Percentiles rank a stretch among this genome's conserved stretches.
Conservation (phyloP, 2,329 filamentous ascomycete species). For the Fusarium austroafricanum region DNA sequence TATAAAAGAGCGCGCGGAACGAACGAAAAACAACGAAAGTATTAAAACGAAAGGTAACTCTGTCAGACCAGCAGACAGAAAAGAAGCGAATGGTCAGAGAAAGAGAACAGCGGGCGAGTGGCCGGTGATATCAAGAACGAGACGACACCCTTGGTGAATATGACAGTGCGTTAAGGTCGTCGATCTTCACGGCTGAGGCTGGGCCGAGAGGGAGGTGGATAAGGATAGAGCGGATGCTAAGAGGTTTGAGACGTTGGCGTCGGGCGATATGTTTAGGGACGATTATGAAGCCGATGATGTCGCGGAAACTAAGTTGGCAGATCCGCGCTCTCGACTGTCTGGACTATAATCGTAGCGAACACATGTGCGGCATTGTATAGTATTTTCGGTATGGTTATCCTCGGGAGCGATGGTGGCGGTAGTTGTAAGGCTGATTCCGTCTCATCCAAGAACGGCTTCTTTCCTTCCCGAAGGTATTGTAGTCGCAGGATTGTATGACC, state of each 20-base stretch:
- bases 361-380: slow-evolving; percentile 63
- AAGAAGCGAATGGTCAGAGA: slow-evolving; percentile 22
- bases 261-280: slow-evolving; percentile 25
- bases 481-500: slow-evolving; percentile 35
- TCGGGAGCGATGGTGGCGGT: slow-evolving; percentile 17
- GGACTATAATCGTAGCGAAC: slow-evolving; percentile 50
- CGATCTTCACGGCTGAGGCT: slow-evolving; percentile 26
- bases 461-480: slow-evolving; percentile 26
- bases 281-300: slow-evolving; percentile 46
- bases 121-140: slow-evolving; percentile 25
- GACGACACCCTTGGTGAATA: slow-evolving; percentile 25
- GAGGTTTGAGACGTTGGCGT: slow-evolving; percentile 33
- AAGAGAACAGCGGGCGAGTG: slow-evolving; percentile 18
- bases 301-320: slow-evolving; percentile 51
- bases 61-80: slow-evolving; percentile 40
- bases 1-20: slow-evolving; percentile 12
- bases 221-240: slow-evolving; percentile 18
- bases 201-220: slow-evolving; percentile 26
- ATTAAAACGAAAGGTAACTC: slow-evolving; percentile 26
- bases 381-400: slow-evolving; percentile 8
- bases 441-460: slow-evolving; percentile 40
- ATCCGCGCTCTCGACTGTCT: slow-evolving; percentile 36
- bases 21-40: slow-evolving; percentile 10
- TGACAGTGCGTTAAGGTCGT: slow-evolving; percentile 22
- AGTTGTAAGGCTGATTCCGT: slow-evolving; percentile 36